Evolutionary conservation across 441 rosid species (phyloP), one percentile per base, ranked within the genome.

Genomic region (Bocquillonia castaneifolia): DNA sequence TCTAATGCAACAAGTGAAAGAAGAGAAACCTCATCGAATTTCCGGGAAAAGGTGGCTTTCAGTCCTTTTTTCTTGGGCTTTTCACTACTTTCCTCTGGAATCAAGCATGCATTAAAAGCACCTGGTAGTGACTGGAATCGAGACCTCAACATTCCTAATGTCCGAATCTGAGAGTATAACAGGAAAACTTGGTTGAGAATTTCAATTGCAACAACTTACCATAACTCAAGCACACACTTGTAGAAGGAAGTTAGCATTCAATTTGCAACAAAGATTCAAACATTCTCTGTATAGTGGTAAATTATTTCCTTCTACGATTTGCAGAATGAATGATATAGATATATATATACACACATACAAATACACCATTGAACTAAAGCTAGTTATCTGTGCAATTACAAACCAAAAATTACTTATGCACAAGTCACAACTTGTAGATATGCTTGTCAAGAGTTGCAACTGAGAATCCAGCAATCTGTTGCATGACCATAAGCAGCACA

Each of bases 121-220:
- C 75, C 87, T 55, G 99, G 99, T 80, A 95, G 65, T 61, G 96
- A 83, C 29, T 88, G 76, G 62, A 95, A 95, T 72, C 99, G 95
- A 70, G 99, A 95, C 74, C 99, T 82, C 68, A 95, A 89, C 99
- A 95, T 90, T 76, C 96, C 96, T 64, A 95, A 74, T 10, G 99
- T 95, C 63, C 97, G 98, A 77, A 95, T 95, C 99, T 95, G 85
- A 66, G 71, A 75, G 44, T 22, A 58, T 0, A 54, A 39, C 17
- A 74, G 31, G 37, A 57, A 57, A 0, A 44, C 10, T 29, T 22
- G 37, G 44, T 67, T 29, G 5, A 22, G 63, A 9, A 34, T 32
- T 34, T 17, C 20, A 67, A 17, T 39, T 42, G 28, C 4, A 40
- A 26, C 14, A 36, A 53, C 25, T 18, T 52, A 25, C 57, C 14